phyloP scores from a whole-genome alignment of 768 basidiomycete genomes.

The Clavulina sp. region DNA sequence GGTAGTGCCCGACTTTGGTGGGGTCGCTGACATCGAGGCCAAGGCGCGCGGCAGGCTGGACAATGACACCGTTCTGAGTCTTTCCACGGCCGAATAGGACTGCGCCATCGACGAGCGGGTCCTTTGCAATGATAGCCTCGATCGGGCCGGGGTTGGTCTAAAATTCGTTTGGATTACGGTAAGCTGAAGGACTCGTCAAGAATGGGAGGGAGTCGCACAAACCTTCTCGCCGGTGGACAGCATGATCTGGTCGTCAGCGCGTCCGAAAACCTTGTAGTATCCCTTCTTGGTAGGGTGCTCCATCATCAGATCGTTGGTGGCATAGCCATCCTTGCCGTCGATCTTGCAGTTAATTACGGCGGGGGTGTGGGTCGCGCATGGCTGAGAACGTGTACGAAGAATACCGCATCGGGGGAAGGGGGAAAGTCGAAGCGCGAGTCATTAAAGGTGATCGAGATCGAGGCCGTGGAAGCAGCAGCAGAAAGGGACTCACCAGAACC shows the following conservation, averaged over 20 bases:
- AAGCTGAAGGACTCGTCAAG: neutral
- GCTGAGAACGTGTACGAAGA: neutral
- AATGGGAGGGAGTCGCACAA: neutral
- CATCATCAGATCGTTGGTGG: slow-evolving; percentile 14
- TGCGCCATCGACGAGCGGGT: slow-evolving; percentile 19
- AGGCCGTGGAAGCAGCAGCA: neutral
- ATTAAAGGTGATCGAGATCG: neutral
- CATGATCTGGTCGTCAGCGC: slow-evolving; percentile 31
- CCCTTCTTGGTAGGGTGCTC: slow-evolving; percentile 24
- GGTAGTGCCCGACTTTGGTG: slow-evolving; percentile 1
- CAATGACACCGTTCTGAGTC: slow-evolving; percentile 22
- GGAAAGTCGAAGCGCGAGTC: neutral
- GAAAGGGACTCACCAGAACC: neutral
- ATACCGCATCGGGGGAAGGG: neutral
- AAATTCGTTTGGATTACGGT: slow-evolving; percentile 1
- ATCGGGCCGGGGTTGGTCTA: slow-evolving; percentile 14
- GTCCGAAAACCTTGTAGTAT: slow-evolving; percentile 24
- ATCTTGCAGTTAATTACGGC: slow-evolving; percentile 1
- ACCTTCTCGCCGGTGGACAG: slow-evolving; percentile 18
- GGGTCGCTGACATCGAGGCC: slow-evolving; percentile 1
- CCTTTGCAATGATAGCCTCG: slow-evolving; percentile 23
- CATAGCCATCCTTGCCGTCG: slow-evolving; percentile 15
- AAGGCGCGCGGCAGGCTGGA: slow-evolving; percentile 19
- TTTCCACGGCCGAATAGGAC: slow-evolving; percentile 28
- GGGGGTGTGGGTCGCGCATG: neutral